Evolutionary conservation across 1,284 basidiomycete species (phyloP), one percentile per base, ranked within the genome.

Genomic region (Cryptococcus sp.): DNA sequence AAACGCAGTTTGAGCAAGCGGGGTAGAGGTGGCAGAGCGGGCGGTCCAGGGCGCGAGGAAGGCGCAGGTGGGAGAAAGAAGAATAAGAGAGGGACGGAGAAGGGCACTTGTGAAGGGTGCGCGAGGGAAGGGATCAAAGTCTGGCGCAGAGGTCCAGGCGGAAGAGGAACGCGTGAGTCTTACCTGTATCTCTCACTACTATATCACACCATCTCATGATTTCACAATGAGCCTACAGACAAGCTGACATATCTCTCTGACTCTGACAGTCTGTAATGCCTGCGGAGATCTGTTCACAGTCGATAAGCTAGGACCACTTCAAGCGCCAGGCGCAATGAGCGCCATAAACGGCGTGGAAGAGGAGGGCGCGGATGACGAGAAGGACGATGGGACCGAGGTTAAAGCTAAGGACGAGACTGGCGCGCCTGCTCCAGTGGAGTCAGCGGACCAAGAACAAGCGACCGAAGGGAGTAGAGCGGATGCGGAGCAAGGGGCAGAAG

Each of bases 121-220:
- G 75, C 64, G 2, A 58, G 50, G 46, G 56, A 53, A 7, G 67
- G 64, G 1, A 47, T 72, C 52, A 72, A 70, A 53, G 73, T 77
- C 1, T 77, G 75, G 75, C 61, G 75, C 41, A 68, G 64, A 22
- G 75, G 75, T 13, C 75, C 75, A 11, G 66, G 62, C 1, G 75
- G 75, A 0, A 57, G 61, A 23, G 64, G 67, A 20, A 77, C 75
- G 0, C 48, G 75, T 77, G 58, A 73, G 75, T 72, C 31, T 13
- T 8, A 2, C 25, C 25, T 25, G 3, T 6, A 25, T 25, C 7
- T 6, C n/a, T 11, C 27, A 20, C 6, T 42, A 7, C 19, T 16
- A 17, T 6, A 19, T 52, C 16, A 20, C 17, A 6, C 23, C 31
- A n/a, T 31, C 2, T 6, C 31, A 35, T 35, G 10, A 38, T 7